Base-by-base conservation (phyloP, 1,284 basidiomycete species). In the Trichosporon sp. region DNA sequence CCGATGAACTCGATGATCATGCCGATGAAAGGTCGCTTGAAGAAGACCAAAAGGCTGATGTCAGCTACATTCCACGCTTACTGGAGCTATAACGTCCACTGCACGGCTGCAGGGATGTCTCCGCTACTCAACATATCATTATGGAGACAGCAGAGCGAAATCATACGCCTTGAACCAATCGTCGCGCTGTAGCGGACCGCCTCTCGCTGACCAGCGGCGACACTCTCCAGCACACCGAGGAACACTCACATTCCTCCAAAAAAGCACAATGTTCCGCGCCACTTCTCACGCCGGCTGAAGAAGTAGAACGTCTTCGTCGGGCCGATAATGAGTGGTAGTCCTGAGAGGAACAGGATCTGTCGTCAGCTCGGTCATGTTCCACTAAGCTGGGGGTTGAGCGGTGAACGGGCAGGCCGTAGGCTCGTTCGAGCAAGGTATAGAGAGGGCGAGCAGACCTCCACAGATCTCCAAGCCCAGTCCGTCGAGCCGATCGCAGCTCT, bases 261-360 rank as follows among this genome's bases (percentile, higher is more conserved):
- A 87, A 97, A 98, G 82, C 94, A 96, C 67, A 90, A 74, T 2
- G 93, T 95, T n/a, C 97, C 97, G 32, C 97, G 89, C 76, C 98
- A 86, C 85, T 99, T 99, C 85, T 99, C 92, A 83, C 90, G 92
- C 73, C 97, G 89, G 32, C 96, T 93, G 85, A 99, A 99, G 86
- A 99, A 99, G 85, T 94, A 94, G 85, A 98, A 95, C 1, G 96
- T 98, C 87, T 97, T 96, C 79, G 92, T 91, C 4, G 93, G 93
- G 5, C 95, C 95, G 78, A 98, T 98, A 85, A 98, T 96, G 75
- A 97, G 88, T 7, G 94, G 95, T 67, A 98, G 87, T 54, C 95
- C 95, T 1, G 91, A 90, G 46, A 98, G 85, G 87, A 98, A 98
- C 74, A 98, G 88, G 78, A 98, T 88, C 94, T 97, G 82, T 32